Percentiles rank a stretch among this genome's conserved stretches.
Conservation (phyloP, 371 early-diverging fungal species). For the Catenaria anguillulae region DNA sequence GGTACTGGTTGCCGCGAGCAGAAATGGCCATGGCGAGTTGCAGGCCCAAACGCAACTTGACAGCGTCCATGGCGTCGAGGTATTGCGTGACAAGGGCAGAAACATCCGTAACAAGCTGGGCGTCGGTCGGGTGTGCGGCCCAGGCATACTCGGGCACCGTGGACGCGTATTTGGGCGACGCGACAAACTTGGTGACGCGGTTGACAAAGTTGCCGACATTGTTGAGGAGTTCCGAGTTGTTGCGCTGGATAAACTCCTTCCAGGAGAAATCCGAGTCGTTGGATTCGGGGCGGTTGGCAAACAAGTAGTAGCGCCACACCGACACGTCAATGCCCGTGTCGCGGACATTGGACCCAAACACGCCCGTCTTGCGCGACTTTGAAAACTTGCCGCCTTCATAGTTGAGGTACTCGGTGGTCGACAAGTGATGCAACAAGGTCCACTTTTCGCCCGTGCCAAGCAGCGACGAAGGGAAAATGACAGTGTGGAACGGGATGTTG, state of each 20-base stretch:
- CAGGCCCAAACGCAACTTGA: conserved; percentile 77
- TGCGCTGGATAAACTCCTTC: conserved; percentile 83
- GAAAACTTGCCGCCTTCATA: conserved; percentile 98
- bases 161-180: conserved; percentile 61
- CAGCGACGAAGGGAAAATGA: conserved; percentile 92
- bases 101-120: conserved; percentile 59
- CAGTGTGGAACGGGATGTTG: conserved; percentile 99
- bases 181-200: conserved; percentile 88
- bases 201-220: conserved; percentile 99
- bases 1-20: conserved; percentile 83
- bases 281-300: conserved; percentile 94
- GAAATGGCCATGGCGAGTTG: conserved; percentile 83
- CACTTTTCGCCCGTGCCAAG: conserved; percentile 78
- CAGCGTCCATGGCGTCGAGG: conserved; percentile 59
- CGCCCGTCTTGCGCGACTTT: conserved; percentile 94
- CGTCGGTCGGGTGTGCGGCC: conserved; percentile 32
- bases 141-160: conserved; percentile 47
- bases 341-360: conserved; percentile 94
- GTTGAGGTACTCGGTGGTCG: conserved; percentile 96
- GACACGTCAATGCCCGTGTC: conserved; percentile 83
- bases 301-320: conserved; percentile 98
- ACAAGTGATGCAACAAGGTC: conserved; percentile 85
- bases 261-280: conserved; percentile 92
- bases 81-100: conserved; percentile 65
- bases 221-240: conserved; percentile 91